Base-by-base conservation (phyloP, 129 eudicot genomes). In the Saposhnikovia divaricata region DNA sequence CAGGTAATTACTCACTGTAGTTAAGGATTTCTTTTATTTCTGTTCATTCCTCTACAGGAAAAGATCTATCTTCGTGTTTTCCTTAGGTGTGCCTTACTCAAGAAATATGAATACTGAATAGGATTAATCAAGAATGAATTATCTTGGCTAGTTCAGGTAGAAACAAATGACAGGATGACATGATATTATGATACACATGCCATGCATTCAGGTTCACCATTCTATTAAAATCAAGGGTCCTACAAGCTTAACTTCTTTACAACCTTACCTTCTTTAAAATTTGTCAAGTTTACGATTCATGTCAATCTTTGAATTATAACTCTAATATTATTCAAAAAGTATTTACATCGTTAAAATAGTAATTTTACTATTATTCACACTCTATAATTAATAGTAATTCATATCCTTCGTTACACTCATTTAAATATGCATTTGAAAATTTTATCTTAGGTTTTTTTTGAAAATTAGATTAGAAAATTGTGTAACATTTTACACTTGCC, bases 1-100 rank as follows among this genome's bases (percentile, higher is more conserved):
- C 97, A 95, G 99, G 99, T 93, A 83, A 27, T 46, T 46, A 69
- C 47, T 42, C 7, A 75, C 77, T 77, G 47, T 15, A 61, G 47
- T 80, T 47, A 19, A 27, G 25, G 61, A 75, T 75, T 45, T 75
- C 61, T n/a, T 25, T 9, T n/a, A n/a, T 9, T 9, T 61, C 5
- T 10, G n/a, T 0, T n/a, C 3, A 61, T 61, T 61, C 69, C 5
- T 9, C 0, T 7, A 61, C 9, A 2, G 28, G 69, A 25, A 61
- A 57, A 23, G 31, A 57, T 34, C 2, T 34, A 34, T 34, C 37
- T 2, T 2, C 37, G 37, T 27, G 65, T 21, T 55, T 59, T 28
- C 65, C 25, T 23, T 59, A n/a, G 13, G 31, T 13, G 13, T 59
- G 31, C 68, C 31, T 9, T 57, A 57, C 65, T 57, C n/a, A 3